phyloP scores from a whole-genome alignment of 2,329 filamentous ascomycete genomes.

The Nigrospora sphaerica region DNA sequence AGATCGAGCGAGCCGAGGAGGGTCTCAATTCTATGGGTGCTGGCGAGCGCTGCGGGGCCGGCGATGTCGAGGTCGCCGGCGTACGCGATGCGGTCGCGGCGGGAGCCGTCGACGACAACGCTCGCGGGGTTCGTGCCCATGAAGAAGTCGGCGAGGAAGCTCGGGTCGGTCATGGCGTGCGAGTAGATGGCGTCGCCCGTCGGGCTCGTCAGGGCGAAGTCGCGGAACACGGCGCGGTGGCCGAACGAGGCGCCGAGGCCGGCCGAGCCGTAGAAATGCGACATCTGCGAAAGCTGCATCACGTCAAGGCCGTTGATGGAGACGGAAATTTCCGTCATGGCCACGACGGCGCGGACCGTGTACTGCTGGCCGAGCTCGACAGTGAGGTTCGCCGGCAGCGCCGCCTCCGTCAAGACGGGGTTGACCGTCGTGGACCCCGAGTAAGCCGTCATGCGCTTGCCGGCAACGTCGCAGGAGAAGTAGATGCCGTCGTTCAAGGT shows the following conservation, averaged over 20 bases:
- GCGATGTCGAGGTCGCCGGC: constrained; percentile 23
- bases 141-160: constrained; percentile 23
- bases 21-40: constrained; percentile 17
- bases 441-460: constrained; percentile 7
- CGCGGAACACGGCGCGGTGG: constrained; percentile 17
- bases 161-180: constrained; percentile 15
- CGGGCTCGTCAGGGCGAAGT: constrained; percentile 7
- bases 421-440: constrained; percentile 6
- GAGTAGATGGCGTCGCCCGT: constrained; percentile 13
- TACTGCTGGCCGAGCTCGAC: constrained; percentile 4
- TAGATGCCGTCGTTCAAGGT: constrained; percentile 22
- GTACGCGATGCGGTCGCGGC: constrained; percentile 24
- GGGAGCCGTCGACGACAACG: constrained; percentile 26
- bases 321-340: constrained; percentile 11
- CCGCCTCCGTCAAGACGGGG: background rate
- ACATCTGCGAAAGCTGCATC: constrained; percentile 17
- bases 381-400: constrained; percentile 2
- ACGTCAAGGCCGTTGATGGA: constrained; percentile 11
- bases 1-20: constrained; percentile 19
- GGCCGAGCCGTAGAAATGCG: constrained; percentile 20
- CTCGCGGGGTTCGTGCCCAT: constrained; percentile 24
- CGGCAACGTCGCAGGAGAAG: constrained; percentile 15
- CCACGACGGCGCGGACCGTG: constrained; percentile 6
- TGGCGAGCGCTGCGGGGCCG: constrained; percentile 14
- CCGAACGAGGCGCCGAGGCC: constrained; percentile 22